A percentile compares a stretch with the other conserved stretches of the same genome.
Conservation (phyloP, 768 basidiomycete species). For the Russula ochroleuca region DNA sequence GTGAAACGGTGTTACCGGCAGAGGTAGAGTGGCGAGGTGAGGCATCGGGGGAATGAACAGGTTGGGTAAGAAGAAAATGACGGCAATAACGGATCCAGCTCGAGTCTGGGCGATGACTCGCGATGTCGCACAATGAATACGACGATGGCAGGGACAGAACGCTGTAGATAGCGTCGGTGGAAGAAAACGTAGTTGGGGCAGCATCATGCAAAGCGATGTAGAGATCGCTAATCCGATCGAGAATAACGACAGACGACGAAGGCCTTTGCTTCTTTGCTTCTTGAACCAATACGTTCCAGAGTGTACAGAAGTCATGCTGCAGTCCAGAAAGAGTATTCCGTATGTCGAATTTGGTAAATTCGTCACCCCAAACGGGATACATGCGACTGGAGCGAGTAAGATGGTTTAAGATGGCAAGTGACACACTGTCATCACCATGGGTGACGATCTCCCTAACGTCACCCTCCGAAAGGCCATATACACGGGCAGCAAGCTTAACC, state of each 20-base stretch:
- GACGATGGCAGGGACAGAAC: neutral
- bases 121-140: neutral
- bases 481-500: no score
- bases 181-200: neutral
- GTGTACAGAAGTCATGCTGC: neutral
- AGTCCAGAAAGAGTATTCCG: neutral
- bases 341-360: neutral
- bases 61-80: neutral
- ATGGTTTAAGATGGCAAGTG: neutral
- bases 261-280: no score
- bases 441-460: no score
- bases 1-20: no score
- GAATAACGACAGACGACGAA: neutral
- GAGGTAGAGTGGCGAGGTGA: no score
- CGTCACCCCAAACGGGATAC: no score
- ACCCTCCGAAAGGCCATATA: no score
- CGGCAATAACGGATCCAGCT: no score
- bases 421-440: no score
- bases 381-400: neutral
- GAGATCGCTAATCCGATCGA: neutral
- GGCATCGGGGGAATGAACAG: neutral
- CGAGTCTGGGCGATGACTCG: neutral
- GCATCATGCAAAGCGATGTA: neutral
- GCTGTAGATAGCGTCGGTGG: rapidly evolving
- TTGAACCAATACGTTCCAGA: neutral